phyloP scores from a whole-genome alignment of 192 early-diverging fungal species.

The Coemansia sp. region DNA sequence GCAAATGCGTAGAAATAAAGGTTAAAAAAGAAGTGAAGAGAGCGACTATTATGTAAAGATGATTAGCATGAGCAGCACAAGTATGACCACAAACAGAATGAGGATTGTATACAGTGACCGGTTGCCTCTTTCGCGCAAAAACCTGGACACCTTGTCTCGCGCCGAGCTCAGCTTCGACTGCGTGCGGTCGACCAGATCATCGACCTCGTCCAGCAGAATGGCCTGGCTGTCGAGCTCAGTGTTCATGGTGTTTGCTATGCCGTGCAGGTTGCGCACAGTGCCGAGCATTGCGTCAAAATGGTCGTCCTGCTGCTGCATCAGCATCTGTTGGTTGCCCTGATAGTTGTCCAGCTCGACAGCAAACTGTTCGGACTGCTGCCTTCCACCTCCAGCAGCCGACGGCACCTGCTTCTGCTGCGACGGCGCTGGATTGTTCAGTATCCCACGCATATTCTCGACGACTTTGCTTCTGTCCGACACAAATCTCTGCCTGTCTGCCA shows the following conservation, averaged over 20 bases:
- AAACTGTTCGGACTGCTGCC: constrained; percentile 12
- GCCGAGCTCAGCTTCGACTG: constrained; percentile 38
- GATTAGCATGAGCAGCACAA: constrained; percentile 47
- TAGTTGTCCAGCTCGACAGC: constrained; percentile 28
- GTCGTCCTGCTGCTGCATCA: constrained; percentile 55
- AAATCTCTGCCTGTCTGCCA: constrained; percentile 41
- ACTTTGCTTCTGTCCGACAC: constrained; percentile 29
- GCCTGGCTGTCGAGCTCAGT: constrained; percentile 54
- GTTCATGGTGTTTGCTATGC: constrained; percentile 54
- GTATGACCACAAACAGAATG: constrained; percentile 43
- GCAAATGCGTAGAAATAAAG: neutral
- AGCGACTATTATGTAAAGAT: constrained; percentile 41
- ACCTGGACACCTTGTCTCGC: constrained; percentile 39
- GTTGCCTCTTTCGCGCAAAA: constrained; percentile 46
- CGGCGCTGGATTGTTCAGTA: constrained; percentile 14
- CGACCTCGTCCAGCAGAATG: constrained; percentile 48
- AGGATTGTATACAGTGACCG: constrained; percentile 43
- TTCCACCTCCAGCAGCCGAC: neutral
- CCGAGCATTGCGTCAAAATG: constrained; percentile 52
- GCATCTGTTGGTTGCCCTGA: constrained; percentile 48
- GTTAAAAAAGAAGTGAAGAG: neutral
- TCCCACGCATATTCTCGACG: constrained; percentile 37
- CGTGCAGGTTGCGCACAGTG: constrained; percentile 54
- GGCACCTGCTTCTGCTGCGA: neutral
- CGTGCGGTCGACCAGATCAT: constrained; percentile 37